Evolutionary conservation across 2,329 filamentous ascomycete species (phyloP), one percentile per base, ranked within the genome.

Genomic region (Calcarisporium arbuscula): DNA sequence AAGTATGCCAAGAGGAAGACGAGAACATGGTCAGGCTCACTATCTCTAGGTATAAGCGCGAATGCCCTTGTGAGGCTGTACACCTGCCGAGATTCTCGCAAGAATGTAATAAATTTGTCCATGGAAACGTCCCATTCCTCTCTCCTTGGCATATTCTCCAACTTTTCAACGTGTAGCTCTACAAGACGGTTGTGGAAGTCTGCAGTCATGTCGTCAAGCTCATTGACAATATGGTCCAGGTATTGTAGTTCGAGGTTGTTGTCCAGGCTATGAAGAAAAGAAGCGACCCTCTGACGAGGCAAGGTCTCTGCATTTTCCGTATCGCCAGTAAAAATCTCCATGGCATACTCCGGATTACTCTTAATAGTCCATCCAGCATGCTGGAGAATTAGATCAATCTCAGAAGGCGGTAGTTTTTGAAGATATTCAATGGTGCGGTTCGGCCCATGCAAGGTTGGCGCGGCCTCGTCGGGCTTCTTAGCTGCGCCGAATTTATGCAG

Each of bases 221-320:
- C 90, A 30, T 76, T 72, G 48, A 96, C 86, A 35, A 96, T 75
- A 60, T 98, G 90, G 53, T 95, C 89, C 5, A 96, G 67, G 56
- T 98, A 98, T 41, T 67, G 73, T 18, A 86, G 74, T 42, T 92
- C 87, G 9, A 96, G 72, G 28, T 70, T 68, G 8, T 68, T 52
- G 48, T 94, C 80, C 21, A 94, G 77, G 0, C 65, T 62, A 27
- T 77, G 71, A 5, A 98, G 64, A 50, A 90, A 96, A 3, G 71
- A 65, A 3, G 90, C 68, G 0, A 98, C 85, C 34, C 66, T 74
- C 19, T 85, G 74, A 27, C 90, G 74, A 3, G 90, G 88, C 9
- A 98, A 61, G 0, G 80, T 87, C 64, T 96, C 92, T 2, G 92
- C 89, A 51, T 96, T 96, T 54, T 95, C 87, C 1, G 87, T 92